Evolutionary conservation across 441 rosid genomes (phyloP), one percentile per base, ranked within the genome.

Genomic region (Brassica hybrid): DNA sequence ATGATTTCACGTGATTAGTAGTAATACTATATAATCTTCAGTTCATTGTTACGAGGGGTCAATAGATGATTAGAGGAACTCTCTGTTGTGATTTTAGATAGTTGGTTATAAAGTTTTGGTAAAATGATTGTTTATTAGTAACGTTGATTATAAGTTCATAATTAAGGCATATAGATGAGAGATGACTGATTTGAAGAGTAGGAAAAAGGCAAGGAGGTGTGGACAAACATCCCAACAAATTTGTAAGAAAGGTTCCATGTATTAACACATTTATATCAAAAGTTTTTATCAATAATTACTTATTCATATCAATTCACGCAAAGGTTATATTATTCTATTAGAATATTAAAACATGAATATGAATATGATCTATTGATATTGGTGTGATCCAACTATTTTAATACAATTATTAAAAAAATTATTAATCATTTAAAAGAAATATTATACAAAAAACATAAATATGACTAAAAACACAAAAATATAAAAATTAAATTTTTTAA

Each of bases 221-320:
- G 85, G 85, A 82, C 87, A 84, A 75, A 73, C 76, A 74, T 76
- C 63, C 73, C 79, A 73, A 77, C 71, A 74, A 68, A 66, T 74
- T n/a, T n/a, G n/a, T n/a, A n/a, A n/a, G n/a, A n/a, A 54, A 32
- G 13, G 27, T 60, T 74, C 70, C 77, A 67, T 78, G 66, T 73
- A 67, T 62, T 63, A 68, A 78, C 34, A 61, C 50, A 25, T 67
- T 16, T 45, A 68, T 52, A 25, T 36, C 14, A 50, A 34, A 9
- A 50, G 36, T 50, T 13, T 41, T 60, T 17, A 50, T 11, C 25
- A 21, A 36, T 45, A 19, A 30, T 1, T 72, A 21, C 56, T 5
- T 14, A 54, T 36, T 41, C 61, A 17, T 25, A 23, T 25, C 38
- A 64, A 52, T 36, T 62, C 52, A 64, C 66, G 7, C 21, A 71